phyloP scores from a whole-genome alignment of 805 yeast genomes.

The Candida khao-thaluensis region DNA sequence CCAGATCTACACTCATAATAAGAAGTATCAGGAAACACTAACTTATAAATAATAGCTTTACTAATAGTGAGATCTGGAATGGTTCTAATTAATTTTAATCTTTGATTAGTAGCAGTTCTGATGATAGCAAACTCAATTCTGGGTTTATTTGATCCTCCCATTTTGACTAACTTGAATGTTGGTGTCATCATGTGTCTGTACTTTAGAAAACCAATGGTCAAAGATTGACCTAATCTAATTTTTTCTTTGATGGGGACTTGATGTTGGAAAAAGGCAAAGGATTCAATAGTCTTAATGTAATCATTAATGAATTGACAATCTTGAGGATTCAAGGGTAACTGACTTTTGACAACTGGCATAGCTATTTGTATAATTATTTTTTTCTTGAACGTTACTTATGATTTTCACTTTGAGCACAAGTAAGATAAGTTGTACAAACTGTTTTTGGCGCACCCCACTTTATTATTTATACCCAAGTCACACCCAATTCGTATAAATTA shows the following conservation, averaged over 20 bases:
- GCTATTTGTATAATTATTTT: constrained; percentile 3
- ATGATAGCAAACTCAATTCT: constrained; percentile 8
- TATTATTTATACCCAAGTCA: too few species aligned
- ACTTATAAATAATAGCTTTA: constrained; percentile 1
- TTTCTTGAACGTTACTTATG: not conserved
- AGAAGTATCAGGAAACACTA: constrained; percentile 9
- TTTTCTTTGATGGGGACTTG: not conserved
- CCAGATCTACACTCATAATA: constrained; percentile 5
- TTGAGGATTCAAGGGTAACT: not conserved
- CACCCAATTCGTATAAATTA: too few species aligned
- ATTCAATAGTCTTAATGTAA: not conserved
- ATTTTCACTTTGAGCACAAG: not conserved
- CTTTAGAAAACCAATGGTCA: constrained; percentile 1
- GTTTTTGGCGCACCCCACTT: too few species aligned
- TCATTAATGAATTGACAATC: constrained; percentile 1
- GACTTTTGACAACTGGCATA: constrained; percentile 2
- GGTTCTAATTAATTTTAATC: constrained; percentile 5
- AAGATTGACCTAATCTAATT: not conserved
- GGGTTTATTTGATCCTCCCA: constrained; percentile 9
- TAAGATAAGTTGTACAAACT: not conserved
- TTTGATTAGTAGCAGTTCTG: constrained; percentile 2
- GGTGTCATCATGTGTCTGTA: constrained; percentile 6
- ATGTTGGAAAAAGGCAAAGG: constrained; percentile 1
- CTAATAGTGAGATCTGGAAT: not conserved
- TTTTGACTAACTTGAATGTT: constrained; percentile 3